phyloP scores from a whole-genome alignment of 768 basidiomycete genomes.

The Suillus paluster region DNA sequence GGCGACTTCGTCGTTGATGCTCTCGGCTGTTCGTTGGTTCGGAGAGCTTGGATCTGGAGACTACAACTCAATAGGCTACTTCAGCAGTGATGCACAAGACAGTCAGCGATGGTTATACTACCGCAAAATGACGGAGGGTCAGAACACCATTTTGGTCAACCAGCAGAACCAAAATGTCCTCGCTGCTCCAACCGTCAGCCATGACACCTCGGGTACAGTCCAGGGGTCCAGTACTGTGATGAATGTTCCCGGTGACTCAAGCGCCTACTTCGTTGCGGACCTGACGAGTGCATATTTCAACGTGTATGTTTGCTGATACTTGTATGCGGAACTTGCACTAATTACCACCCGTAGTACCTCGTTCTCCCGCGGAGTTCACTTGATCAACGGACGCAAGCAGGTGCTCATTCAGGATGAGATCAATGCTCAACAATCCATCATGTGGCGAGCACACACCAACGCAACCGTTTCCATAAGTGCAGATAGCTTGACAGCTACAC shows the following conservation, averaged over 20 bases:
- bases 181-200: conserved; percentile 60
- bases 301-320: conserved; percentile 52
- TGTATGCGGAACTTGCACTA: conserved; percentile 11
- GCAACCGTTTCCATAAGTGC: conserved; percentile 68
- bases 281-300: conserved; percentile 76
- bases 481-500: conserved; percentile 69
- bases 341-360: conserved; percentile 52
- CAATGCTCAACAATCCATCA: conserved; percentile 54
- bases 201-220: conserved; percentile 56
- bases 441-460: conserved; percentile 98
- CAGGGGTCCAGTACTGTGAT: conserved; percentile 90
- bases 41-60: conserved; percentile 93
- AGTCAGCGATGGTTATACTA: conserved; percentile 89
- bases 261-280: conserved; percentile 82
- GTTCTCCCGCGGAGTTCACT: conserved; percentile 82
- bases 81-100: conserved; percentile 70
- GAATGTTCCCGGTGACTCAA: conserved; percentile 62
- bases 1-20: conserved; percentile 98
- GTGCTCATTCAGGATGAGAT: conserved; percentile 95
- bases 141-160: conserved; percentile 88
- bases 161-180: conserved; percentile 80
- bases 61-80: conserved; percentile 80
- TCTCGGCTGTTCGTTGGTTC: conserved; percentile 89
- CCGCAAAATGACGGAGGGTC: conserved; percentile 95
- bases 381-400: conserved; percentile 83